Conservation (phyloP, 331 rosid genomes). For the Spiraea crenata region DNA sequence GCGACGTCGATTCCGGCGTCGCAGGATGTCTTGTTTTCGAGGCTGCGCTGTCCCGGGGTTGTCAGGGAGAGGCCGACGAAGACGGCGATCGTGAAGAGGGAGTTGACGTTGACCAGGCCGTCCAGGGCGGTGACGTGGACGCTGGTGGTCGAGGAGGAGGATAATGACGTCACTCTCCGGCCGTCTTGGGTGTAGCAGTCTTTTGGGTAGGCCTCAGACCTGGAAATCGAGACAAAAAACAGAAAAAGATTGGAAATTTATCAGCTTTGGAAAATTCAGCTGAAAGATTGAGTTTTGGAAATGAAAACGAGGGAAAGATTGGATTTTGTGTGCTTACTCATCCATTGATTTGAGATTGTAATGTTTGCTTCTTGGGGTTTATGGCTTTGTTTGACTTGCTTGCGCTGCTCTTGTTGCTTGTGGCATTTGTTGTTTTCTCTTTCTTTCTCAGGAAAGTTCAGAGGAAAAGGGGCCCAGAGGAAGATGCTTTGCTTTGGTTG, state of each 20-base stretch:
- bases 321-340: conserved; percentile 13
- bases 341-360: conserved; percentile 17
- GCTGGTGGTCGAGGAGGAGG: conserved; percentile 53
- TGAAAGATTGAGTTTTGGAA: not conserved
- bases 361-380: conserved; percentile 6
- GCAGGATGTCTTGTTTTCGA: conserved; percentile 54
- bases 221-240: conserved; percentile 10
- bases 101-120: conserved; percentile 81
- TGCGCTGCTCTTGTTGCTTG: not conserved
- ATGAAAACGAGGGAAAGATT: not conserved
- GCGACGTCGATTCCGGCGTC: conserved; percentile 65
- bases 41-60: conserved; percentile 56
- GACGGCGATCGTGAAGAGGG: conserved; percentile 85
- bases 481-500: conserved; percentile 20
- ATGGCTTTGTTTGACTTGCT: not conserved
- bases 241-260: not conserved
- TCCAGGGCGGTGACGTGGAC: conserved; percentile 87
- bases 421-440: not conserved
- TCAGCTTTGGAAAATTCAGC: not conserved
- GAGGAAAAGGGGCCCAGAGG: not conserved
- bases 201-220: conserved; percentile 60
- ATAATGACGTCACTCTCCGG: conserved; percentile 14
- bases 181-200: conserved; percentile 25
- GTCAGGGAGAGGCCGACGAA: conserved; percentile 82
- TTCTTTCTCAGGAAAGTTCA: not conserved